Conservation (phyloP, 345 rosid species). For the Citropsis articulata region DNA sequence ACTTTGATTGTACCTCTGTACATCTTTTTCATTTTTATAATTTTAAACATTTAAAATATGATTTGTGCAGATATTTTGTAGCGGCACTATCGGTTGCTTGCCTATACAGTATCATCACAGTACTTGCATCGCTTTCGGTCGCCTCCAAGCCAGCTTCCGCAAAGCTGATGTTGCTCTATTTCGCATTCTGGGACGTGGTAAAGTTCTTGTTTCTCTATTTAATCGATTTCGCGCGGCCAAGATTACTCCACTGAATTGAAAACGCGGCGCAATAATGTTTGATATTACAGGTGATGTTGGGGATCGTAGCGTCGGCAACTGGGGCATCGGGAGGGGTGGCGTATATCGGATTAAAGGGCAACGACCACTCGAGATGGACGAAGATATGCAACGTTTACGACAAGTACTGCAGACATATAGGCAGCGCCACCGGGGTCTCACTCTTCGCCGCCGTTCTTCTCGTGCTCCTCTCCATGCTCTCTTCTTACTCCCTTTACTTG, state of each 20-base stretch:
- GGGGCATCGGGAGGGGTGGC: slow-evolving; percentile 78
- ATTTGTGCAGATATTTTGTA: slow-evolving; percentile 57
- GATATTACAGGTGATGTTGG: slow-evolving; percentile 49
- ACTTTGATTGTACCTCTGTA: too few relatives aligned
- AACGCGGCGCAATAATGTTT: too few relatives aligned
- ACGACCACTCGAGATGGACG: slow-evolving; percentile 42
- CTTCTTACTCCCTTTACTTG: slow-evolving; percentile 39
- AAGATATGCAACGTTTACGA: slow-evolving; percentile 54
- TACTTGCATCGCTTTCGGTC: slow-evolving; percentile 45
- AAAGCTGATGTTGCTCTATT: slow-evolving; percentile 33
- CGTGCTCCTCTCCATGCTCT: slow-evolving; percentile 42
- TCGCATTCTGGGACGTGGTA: slow-evolving; percentile 56
- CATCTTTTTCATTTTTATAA: too few relatives aligned
- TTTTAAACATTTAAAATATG: too few relatives aligned
- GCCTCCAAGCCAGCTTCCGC: slow-evolving; percentile 36
- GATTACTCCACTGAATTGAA: too few relatives aligned
- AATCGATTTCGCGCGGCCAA: neutral
- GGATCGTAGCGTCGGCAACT: slow-evolving; percentile 69
- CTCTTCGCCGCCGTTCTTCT: slow-evolving; percentile 58
- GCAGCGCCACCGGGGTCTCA: slow-evolving; percentile 42
- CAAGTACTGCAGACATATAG: slow-evolving; percentile 60
- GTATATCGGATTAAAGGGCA: slow-evolving; percentile 63
- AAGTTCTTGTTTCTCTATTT: neutral
- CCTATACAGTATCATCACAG: slow-evolving; percentile 54
- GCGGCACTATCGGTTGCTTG: slow-evolving; percentile 59